phyloP scores from a whole-genome alignment of 2,329 filamentous ascomycete species.

The Xenoacremonium recifei region DNA sequence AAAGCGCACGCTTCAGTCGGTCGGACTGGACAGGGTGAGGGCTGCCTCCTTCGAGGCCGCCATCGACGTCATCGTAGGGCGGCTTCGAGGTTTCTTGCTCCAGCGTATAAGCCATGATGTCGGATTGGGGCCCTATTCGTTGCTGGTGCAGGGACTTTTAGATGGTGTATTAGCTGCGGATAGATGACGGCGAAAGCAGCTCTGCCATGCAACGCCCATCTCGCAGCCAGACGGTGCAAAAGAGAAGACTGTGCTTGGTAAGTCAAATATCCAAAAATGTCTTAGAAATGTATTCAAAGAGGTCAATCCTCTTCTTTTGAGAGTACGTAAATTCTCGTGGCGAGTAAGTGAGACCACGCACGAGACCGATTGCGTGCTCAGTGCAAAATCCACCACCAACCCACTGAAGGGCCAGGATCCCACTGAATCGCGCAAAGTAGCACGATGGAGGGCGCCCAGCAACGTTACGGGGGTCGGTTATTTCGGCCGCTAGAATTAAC shows the following conservation, averaged over 20 bases:
- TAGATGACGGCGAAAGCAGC: too few species aligned
- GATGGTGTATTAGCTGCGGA: too few species aligned
- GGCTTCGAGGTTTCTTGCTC: conserved; percentile 3
- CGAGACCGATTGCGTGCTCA: conserved; percentile 26
- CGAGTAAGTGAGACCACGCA: conserved; percentile 2
- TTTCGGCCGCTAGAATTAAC: not conserved
- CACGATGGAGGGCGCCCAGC: not conserved
- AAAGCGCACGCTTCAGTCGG: conserved; percentile 53
- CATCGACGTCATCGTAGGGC: conserved; percentile 16
- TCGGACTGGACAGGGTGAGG: conserved; percentile 34
- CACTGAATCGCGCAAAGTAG: not conserved
- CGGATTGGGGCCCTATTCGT: too few species aligned
- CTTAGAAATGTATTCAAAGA: too few species aligned
- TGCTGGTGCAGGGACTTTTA: too few species aligned
- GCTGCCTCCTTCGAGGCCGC: conserved; percentile 1
- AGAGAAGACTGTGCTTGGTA: too few species aligned
- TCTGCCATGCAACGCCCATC: too few species aligned
- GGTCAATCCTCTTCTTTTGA: too few species aligned
- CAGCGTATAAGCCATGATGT: too few species aligned
- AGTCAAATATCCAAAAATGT: too few species aligned
- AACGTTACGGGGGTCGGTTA: not conserved
- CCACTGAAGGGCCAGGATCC: not conserved
- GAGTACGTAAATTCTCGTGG: too few species aligned
- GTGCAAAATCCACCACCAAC: conserved; percentile 16
- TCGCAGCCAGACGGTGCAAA: too few species aligned